Evolutionary conservation across 2,329 filamentous ascomycete genomes (phyloP).

Genomic region (Eutypa lata): DNA sequence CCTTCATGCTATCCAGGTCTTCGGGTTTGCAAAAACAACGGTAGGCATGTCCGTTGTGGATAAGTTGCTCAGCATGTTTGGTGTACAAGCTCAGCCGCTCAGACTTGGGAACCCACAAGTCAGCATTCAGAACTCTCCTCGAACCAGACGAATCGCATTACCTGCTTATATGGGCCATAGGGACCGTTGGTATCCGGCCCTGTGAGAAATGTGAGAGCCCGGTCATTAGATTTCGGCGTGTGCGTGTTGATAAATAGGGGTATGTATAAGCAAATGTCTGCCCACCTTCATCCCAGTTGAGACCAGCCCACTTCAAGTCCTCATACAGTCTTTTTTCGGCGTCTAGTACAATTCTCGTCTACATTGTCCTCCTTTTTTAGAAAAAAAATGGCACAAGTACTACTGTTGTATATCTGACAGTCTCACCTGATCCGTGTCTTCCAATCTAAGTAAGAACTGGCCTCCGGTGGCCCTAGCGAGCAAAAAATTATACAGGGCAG

Average conservation of each 20-base stretch:
- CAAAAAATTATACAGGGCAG: slow-evolving; percentile 92
- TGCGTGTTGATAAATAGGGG: background rate
- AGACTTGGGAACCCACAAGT: slow-evolving; percentile 56
- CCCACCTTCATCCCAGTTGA: slow-evolving; percentile 88
- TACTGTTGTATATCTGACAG: background rate
- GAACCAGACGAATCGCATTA: slow-evolving; percentile 32
- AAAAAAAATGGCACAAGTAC: background rate
- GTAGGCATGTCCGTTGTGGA: slow-evolving; percentile 75
- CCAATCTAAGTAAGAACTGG: slow-evolving; percentile 85
- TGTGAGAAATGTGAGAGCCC: slow-evolving; percentile 30
- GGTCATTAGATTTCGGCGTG: background rate
- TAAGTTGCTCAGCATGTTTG: slow-evolving; percentile 64
- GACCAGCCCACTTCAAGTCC: slow-evolving; percentile 83
- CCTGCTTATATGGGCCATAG: slow-evolving; percentile 82
- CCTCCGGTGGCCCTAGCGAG: slow-evolving; percentile 85
- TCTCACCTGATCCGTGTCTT: slow-evolving; percentile 88
- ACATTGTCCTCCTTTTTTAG: slow-evolving; percentile 1
- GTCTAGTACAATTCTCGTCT: slow-evolving; percentile 78
- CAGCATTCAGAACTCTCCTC: background rate
- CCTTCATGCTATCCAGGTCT: slow-evolving; percentile 65
- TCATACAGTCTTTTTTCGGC: slow-evolving; percentile 75
- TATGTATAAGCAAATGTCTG: background rate
- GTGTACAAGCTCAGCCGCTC: slow-evolving; percentile 73
- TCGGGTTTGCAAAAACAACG: slow-evolving; percentile 86
- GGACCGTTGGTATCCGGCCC: slow-evolving; percentile 78